Evolutionary conservation across 2,329 filamentous ascomycete species (phyloP), one percentile per base, ranked within the genome.

Genomic region (Ciborinia camelliae): DNA sequence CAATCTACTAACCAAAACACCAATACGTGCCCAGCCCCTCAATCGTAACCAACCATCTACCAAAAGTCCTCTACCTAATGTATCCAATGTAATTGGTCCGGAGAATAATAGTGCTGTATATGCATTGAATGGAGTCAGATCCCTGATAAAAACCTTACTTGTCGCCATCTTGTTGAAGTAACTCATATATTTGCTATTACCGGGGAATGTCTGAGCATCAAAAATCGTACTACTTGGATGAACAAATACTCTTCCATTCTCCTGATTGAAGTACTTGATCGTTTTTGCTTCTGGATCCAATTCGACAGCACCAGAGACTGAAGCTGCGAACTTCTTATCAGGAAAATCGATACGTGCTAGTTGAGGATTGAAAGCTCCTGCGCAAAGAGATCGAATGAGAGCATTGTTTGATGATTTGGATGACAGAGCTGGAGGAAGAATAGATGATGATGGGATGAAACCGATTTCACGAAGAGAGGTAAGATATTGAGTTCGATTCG

Each of bases 121-220:
- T 0, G 90, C 87, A 73, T 97, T 97, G 77, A 97, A 94, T 1
- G 95, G 95, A 18, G 94, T 98, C 54, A 97, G 78, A 73, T 98
- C 94, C 28, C 94, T 82, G 30, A 98, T 86, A 74, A 97, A 98
- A 2, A 97, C 86, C 79, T 98, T 98, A 74, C 86, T 90, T 0
- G 93, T 98, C 4, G 90, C 87, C 79, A 98, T 95, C 77, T 97
- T 92, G 61, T 85, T 90, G 76, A 97, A 97, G 76, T 97, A 98
- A 62, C 88, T 89, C 76, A 99, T 80, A 76, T 94, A 98, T 1
- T 86, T 83, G 6, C 90, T 89, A 60, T 87, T 86, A 9, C 84
- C 87, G 3, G 90, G 85, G 74, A 96, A 97, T 0, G 82, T 84
- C 74, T 96, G 91, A 14, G 86, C 88, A 61, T 88, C 89, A 75